Base-by-base conservation (phyloP, 2,329 filamentous ascomycete species). In the Curvularia verruculosa region DNA sequence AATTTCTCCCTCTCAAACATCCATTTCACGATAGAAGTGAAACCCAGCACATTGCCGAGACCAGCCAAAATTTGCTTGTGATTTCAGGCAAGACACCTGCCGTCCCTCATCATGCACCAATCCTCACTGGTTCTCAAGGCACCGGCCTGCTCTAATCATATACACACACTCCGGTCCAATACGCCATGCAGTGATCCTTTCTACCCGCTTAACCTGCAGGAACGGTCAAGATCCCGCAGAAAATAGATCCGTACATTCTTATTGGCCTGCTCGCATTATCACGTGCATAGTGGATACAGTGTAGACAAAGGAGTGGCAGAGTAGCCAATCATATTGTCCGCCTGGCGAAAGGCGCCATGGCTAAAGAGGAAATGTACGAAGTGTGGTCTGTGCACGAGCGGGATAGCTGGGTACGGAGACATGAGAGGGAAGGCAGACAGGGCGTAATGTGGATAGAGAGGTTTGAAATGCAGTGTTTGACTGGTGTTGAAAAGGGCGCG, bases 331-430 rank as follows among this genome's bases (percentile, higher is more conserved):
- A 19, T 8, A 43, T 21, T 9, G 12, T 2, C 21, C 1, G 15
- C 24, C 12, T 47, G 49, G 54, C 53, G 31, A 46, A 29, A 43
- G 37, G 44, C 55, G 52, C 59, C 59, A 60, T 26, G 31, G 26
- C 48, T 21, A 15, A 60, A 62, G 23, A 56, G 52, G 63, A 31
- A 67, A 63, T 61, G 52, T 57, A 65, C 55, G 60, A 64, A 43
- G 15, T 18, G 5, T 18, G 51, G 44, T 19, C 49, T 43, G 52
- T 51, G 47, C 52, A 2, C 13, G 36, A 5, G 23, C 19, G 39
- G 13, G 31, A 50, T 54, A 36, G 24, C 18, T 9, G 15, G 10
- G 47, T 31, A 50, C 40, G 10, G 18, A 19, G 21, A 41, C 29
- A 55, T 45, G 37, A n/a, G n/a, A n/a, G 31, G 46, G 18, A 54